Conservation (phyloP, 2,329 filamentous ascomycete species). For the Tympanopsis confertula region DNA sequence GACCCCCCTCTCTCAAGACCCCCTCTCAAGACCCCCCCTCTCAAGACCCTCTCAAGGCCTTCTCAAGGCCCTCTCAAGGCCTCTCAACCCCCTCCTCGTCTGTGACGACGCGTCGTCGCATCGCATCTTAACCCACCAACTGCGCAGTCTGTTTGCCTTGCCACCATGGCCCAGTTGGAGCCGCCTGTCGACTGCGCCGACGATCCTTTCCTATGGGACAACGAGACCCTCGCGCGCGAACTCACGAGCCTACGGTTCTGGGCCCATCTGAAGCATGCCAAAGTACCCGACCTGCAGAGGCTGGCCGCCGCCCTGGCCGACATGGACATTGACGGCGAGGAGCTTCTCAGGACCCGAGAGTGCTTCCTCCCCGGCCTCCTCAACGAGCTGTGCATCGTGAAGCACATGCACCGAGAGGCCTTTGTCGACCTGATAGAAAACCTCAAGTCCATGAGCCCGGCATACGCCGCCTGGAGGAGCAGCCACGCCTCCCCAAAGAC, state of each 20-base stretch:
- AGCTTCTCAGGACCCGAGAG: slow-evolving; percentile 45
- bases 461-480: slow-evolving; percentile 23
- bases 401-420: slow-evolving; percentile 43
- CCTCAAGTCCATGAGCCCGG: slow-evolving; percentile 38
- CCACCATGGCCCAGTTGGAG: too few species aligned
- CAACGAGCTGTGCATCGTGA: slow-evolving; percentile 40
- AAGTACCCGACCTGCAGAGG: slow-evolving; percentile 34
- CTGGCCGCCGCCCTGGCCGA: slow-evolving; percentile 46
- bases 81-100: too few species aligned
- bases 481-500: neutral
- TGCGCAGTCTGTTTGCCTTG: too few species aligned
- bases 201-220: slow-evolving; percentile 68
- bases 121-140: too few species aligned
- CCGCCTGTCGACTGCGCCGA: slow-evolving; percentile 17
- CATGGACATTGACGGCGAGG: slow-evolving; percentile 54
- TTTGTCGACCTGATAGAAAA: slow-evolving; percentile 44
- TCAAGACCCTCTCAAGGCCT: too few species aligned
- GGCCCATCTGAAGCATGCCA: slow-evolving; percentile 12
- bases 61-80: too few species aligned
- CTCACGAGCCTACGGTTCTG: too few species aligned
- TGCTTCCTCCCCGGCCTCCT: slow-evolving; percentile 34
- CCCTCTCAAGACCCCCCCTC: too few species aligned
- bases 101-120: too few species aligned
- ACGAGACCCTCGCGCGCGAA: slow-evolving; percentile 53
- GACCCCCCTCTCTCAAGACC: too few species aligned